A percentile compares a stretch with the other conserved stretches of the same genome.
Evolutionary conservation across 2,329 filamentous ascomycete species (phyloP).

Genomic region (Talaromyces marneffei): DNA sequence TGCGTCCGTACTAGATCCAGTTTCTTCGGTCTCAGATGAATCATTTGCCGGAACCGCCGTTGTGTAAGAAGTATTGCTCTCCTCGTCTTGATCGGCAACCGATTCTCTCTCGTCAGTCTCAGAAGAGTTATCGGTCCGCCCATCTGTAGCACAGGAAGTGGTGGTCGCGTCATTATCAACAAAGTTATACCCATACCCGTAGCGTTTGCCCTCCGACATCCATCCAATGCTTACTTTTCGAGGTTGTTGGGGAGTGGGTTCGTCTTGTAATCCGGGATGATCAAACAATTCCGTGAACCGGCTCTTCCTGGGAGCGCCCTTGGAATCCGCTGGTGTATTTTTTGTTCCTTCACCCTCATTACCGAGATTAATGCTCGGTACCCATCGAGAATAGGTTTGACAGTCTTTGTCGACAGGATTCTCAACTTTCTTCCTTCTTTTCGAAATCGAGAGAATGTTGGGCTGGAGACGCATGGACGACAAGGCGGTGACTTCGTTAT

Average conservation of each 20-base stretch:
- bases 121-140: background rate
- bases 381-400: background rate
- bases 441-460: slow-evolving; percentile 2
- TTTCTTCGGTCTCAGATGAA: background rate
- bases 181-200: slow-evolving; percentile 37
- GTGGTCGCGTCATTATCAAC: slow-evolving; percentile 23
- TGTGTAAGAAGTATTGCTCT: slow-evolving; percentile 2
- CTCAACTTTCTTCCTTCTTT: slow-evolving; percentile 3
- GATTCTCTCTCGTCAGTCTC: background rate
- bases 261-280: background rate
- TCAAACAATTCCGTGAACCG: slow-evolving; percentile 32
- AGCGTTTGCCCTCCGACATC: slow-evolving; percentile 37
- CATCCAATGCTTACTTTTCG: slow-evolving; percentile 38
- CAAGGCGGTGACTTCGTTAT: background rate
- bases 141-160: background rate
- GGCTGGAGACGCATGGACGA: background rate
- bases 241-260: slow-evolving; percentile 7
- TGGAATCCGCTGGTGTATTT: background rate
- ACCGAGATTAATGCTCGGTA: background rate
- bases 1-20: background rate
- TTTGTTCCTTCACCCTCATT: background rate
- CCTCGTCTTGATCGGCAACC: slow-evolving; percentile 12
- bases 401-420: background rate
- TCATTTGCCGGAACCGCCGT: background rate
- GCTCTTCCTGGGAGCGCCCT: slow-evolving; percentile 17